Percentiles rank a stretch among this genome's conserved stretches.
Conservation (phyloP, 2,329 filamentous ascomycete species). For the Metarhizium sp. region DNA sequence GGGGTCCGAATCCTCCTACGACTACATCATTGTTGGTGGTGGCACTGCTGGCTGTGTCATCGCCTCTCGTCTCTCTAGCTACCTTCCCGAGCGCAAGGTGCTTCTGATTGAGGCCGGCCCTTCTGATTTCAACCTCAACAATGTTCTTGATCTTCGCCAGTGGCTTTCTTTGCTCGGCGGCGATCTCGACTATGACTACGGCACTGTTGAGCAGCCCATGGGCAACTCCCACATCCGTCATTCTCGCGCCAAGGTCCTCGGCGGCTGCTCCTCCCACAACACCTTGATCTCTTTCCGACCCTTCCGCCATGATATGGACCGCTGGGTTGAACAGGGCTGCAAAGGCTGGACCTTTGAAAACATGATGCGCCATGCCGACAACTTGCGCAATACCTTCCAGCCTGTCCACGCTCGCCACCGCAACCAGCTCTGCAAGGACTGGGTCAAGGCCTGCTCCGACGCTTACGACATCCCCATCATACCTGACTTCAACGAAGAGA, state of each 20-base stretch:
- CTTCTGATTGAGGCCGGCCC: slow-evolving; percentile 83
- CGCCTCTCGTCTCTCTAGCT: slow-evolving; percentile 69
- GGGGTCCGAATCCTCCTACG: slow-evolving; percentile 58
- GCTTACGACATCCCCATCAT: slow-evolving; percentile 75
- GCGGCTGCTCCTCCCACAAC: slow-evolving; percentile 90
- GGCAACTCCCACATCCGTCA: slow-evolving; percentile 89
- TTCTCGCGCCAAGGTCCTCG: slow-evolving; percentile 84
- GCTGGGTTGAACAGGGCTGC: slow-evolving; percentile 76
- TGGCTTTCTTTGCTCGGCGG: slow-evolving; percentile 80
- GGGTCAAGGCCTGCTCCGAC: slow-evolving; percentile 71
- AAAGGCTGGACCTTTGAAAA: slow-evolving; percentile 80
- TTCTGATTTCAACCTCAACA: slow-evolving; percentile 80
- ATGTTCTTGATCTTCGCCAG: slow-evolving; percentile 76
- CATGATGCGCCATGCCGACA: slow-evolving; percentile 73
- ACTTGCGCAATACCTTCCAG: slow-evolving; percentile 82
- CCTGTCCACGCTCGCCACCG: slow-evolving; percentile 77
- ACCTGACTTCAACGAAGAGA: slow-evolving; percentile 79
- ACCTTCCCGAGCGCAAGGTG: slow-evolving; percentile 72
- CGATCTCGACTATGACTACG: slow-evolving; percentile 86
- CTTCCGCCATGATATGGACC: slow-evolving; percentile 78
- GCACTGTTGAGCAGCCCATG: slow-evolving; percentile 80
- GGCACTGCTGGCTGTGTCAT: slow-evolving; percentile 83
- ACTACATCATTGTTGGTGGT: slow-evolving; percentile 80
- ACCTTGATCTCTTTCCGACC: slow-evolving; percentile 88
- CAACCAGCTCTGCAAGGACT: slow-evolving; percentile 87